These are phyloP conservation scores for Linderniella brevidens DNA, from an alignment of 257 asterid species.

Conservation along the genomic window DNA sequence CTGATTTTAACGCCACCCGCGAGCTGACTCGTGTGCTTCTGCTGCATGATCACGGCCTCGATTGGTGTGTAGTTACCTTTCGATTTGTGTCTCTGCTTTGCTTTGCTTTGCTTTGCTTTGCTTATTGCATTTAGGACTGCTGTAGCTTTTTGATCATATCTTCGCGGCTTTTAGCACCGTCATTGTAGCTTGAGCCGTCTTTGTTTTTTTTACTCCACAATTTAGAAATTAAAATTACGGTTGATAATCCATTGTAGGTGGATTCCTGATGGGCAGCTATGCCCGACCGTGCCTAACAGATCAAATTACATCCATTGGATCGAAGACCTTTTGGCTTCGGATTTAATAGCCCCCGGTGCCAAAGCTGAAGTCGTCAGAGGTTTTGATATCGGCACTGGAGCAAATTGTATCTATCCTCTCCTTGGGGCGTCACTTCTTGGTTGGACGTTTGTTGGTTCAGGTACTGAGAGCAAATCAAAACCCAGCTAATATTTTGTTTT, in stretches of 20 bases:
- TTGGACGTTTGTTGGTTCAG: conserved; percentile 90
- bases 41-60: conserved; percentile 60
- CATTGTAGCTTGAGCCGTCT: neutral
- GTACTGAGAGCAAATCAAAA: conserved; percentile 15
- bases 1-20: conserved; percentile 89
- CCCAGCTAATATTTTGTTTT: neutral
- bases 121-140: neutral
- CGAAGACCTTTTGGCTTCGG: conserved; percentile 66
- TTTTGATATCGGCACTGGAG: conserved; percentile 92
- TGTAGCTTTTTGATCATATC: too few relatives aligned
- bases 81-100: neutral
- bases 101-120: too few relatives aligned
- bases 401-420: conserved; percentile 94
- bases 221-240: too few relatives aligned
- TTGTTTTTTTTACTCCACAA: neutral
- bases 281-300: conserved; percentile 93
- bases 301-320: conserved; percentile 94
- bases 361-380: conserved; percentile 28
- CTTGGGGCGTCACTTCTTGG: conserved; percentile 93
- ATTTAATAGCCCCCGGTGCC: conserved; percentile 22
- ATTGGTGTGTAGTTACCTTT: conserved; percentile 24
- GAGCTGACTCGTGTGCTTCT: conserved; percentile 68
- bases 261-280: conserved; percentile 98
- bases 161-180: too few relatives aligned
- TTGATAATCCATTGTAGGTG: too few relatives aligned